Evolutionary conservation across 2,329 filamentous ascomycete genomes (phyloP), one percentile per base, ranked within the genome.

Genomic region (Fonsecaea pugnacius): DNA sequence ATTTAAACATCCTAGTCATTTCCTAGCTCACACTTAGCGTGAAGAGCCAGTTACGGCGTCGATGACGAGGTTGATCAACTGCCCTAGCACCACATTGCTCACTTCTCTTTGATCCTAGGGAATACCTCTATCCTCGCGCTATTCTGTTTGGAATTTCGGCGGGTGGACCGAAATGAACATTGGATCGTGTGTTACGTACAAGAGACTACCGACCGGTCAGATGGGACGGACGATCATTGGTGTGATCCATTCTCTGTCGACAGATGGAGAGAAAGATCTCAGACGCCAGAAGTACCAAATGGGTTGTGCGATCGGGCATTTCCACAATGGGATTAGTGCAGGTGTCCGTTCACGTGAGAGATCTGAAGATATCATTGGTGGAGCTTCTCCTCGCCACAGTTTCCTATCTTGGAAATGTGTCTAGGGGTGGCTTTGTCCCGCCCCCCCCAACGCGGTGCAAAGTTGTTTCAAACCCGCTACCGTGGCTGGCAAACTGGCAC

Each of bases 381-480:
- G 5, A 27, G 9, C 18, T 9, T 27, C 51, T n/a, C 27, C 27
- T 33, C 53, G 53, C 27, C 53, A 48, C n/a, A 56, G 53, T 27
- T 56, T 33, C 53, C 53, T 14, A 3, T 12, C 16, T n/a, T n/a
- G 46, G 30, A 27, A 2, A 30, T 16, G 24, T 12, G 35, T 38
- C 21, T 27, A 33, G 53, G 24, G 24, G n/a, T 56, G 30, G 7
- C 21, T 56, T 35, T 38, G 53, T 35, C 53, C 53, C 53, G 35
- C 32, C 50, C 46, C 57, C 57, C 57, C 50, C 57, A 40, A 58
- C 55, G 55, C 57, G 57, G 38, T 59, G 43, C 46, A 40, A 58
- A 48, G 24, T 24, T 59, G 57, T 59, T 59, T 59, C 56, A 59
- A 4, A 27, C 21, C 43, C 36, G 36, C 40, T 30, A 56, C 36